phyloP scores from a whole-genome alignment of 495 filamentous ascomycete species.

The Aspergillus ellipticus region DNA sequence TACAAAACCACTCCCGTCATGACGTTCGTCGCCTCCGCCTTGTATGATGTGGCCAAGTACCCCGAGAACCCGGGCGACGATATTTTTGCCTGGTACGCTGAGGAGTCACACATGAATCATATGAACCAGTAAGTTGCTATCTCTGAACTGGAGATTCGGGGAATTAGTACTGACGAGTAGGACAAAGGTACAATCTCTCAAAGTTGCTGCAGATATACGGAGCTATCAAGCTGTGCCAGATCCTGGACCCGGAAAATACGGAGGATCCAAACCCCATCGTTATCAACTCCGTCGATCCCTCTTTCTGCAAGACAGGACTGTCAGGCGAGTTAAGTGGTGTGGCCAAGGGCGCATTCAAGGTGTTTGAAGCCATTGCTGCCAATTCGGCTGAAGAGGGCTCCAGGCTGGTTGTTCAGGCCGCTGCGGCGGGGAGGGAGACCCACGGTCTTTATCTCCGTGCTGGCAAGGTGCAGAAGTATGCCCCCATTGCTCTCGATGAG shows the following conservation, averaged over 20 bases:
- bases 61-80: neutral
- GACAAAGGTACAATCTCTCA: constrained; percentile 1
- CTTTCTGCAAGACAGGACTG: constrained; percentile 3
- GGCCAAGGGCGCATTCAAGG: neutral
- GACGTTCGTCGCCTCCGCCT: constrained; percentile 1
- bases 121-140: constrained; percentile 7
- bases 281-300: constrained; percentile 6
- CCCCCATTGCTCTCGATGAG: neutral
- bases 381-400: constrained; percentile 1
- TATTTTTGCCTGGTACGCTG: constrained; percentile 1
- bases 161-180: neutral
- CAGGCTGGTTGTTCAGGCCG: neutral
- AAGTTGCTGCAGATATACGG: constrained; percentile 1
- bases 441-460: constrained; percentile 5
- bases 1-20: constrained; percentile 1
- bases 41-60: constrained; percentile 6
- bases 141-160: neutral
- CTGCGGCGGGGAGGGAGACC: neutral
- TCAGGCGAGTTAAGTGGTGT: neutral
- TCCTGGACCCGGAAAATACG: neutral
- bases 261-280: neutral
- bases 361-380: neutral
- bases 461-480: constrained; percentile 1
- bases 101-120: neutral
- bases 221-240: neutral